Conservation (phyloP, 148 eudicot species). For the Rhododendron mucronatum region DNA sequence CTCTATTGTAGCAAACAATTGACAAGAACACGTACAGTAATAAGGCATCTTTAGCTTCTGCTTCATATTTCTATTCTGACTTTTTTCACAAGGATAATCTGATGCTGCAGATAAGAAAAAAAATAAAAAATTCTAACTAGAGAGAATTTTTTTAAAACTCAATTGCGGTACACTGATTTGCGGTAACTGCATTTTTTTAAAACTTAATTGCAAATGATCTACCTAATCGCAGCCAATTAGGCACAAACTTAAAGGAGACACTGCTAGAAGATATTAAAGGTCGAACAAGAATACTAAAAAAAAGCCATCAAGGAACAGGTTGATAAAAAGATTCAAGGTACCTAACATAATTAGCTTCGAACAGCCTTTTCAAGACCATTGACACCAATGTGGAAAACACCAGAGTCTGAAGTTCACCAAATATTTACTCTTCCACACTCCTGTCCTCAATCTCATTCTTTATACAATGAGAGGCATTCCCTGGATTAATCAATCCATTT, state of each 20-base stretch:
- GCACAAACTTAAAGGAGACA: background rate
- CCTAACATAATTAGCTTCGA: background rate
- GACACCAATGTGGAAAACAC: background rate
- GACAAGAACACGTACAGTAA: background rate
- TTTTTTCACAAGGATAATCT: background rate
- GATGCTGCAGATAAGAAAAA: background rate
- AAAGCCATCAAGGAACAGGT: background rate
- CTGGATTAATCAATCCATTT: constrained; percentile 20
- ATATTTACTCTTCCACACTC: constrained; percentile 4
- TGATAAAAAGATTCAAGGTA: background rate
- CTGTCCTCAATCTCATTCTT: constrained; percentile 7
- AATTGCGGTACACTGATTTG: background rate
- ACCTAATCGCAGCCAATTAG: constrained; percentile 1
- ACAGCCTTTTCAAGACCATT: background rate
- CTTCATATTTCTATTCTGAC: too few relatives aligned
- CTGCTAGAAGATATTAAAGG: background rate
- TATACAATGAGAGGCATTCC: background rate
- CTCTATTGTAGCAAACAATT: background rate
- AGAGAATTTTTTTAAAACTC: too few relatives aligned
- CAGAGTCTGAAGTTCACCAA: background rate
- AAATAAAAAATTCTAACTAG: background rate
- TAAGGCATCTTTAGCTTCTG: background rate
- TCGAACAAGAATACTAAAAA: background rate
- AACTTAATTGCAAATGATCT: background rate
- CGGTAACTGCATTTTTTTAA: background rate